Conservation (phyloP, 1,284 basidiomycete genomes). For the Puccinia polysora region DNA sequence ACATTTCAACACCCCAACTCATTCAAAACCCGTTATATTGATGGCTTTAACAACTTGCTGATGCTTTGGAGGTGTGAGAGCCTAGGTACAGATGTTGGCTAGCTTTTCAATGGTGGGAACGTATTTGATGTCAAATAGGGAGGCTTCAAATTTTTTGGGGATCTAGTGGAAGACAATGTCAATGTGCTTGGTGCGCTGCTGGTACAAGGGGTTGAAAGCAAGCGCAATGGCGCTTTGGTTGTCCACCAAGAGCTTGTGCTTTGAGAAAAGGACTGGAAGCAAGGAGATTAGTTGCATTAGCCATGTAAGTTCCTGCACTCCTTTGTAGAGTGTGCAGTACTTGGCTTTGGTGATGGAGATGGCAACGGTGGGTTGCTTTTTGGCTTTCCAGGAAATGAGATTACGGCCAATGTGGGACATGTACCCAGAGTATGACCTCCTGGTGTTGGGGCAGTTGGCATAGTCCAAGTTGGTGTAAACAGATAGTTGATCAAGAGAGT, state of each 20-base stretch:
- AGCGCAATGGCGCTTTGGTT: constrained; percentile 18
- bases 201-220: background rate
- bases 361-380: no score
- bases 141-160: background rate
- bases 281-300: background rate
- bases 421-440: no score
- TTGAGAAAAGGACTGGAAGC: no score
- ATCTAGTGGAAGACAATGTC: constrained; percentile 10
- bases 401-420: no score
- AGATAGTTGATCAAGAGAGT: no score
- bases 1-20: no score
- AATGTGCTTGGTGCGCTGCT: constrained; percentile 13
- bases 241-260: background rate
- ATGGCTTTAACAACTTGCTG: constrained; percentile 1
- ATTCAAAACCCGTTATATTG: background rate
- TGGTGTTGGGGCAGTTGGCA: no score
- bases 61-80: background rate
- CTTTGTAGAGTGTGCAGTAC: no score
- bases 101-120: constrained; percentile 1
- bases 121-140: background rate
- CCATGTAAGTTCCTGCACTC: no score
- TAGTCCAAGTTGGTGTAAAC: no score
- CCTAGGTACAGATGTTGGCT: background rate
- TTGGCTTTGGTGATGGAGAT: no score
- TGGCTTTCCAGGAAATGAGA: no score